These are phyloP conservation scores for Fomitopsis schrenkii DNA, from an alignment of 1,284 basidiomycete genomes.

Conservation along the genomic window DNA sequence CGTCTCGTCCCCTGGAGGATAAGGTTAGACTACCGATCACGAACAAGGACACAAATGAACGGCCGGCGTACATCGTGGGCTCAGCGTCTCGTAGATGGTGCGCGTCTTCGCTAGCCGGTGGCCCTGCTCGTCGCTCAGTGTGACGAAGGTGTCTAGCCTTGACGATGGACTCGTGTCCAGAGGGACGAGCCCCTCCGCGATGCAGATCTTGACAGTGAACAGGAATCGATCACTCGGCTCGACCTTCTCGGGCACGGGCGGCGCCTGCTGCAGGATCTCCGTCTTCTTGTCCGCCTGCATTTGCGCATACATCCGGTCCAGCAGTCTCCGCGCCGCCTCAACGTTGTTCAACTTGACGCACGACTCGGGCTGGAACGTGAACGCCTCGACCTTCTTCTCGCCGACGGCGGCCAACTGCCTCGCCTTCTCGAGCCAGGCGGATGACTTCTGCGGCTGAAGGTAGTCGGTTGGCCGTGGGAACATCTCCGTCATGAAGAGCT, in stretches of 20 bases:
- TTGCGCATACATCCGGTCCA: conserved; percentile 93
- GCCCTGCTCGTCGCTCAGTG: conserved; percentile 90
- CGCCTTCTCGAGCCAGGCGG: conserved; percentile 94
- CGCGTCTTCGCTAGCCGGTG: conserved; percentile 91
- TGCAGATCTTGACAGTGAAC: conserved; percentile 92
- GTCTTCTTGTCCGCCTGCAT: conserved; percentile 90
- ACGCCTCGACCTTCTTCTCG: conserved; percentile 90
- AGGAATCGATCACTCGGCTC: conserved; percentile 61
- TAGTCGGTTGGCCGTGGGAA: conserved; percentile 78
- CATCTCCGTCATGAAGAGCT: conserved; percentile 92
- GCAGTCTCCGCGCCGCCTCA: conserved; percentile 83
- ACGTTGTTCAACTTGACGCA: conserved; percentile 99
- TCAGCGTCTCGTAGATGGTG: conserved; percentile 89
- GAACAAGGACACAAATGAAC: background rate
- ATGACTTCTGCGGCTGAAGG: conserved; percentile 78
- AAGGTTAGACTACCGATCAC: conserved; percentile 4
- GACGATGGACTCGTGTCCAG: conserved; percentile 68
- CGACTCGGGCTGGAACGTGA: conserved; percentile 90
- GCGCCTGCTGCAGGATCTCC: conserved; percentile 56
- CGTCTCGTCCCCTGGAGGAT: conserved; percentile 82
- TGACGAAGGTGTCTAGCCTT: conserved; percentile 88
- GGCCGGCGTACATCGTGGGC: conserved; percentile 76
- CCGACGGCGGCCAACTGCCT: conserved; percentile 73
- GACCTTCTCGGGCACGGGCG: conserved; percentile 65
- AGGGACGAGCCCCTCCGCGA: conserved; percentile 80